Evolutionary conservation across 345 rosid species (phyloP).

Genomic region (Hypericum perforatum): DNA sequence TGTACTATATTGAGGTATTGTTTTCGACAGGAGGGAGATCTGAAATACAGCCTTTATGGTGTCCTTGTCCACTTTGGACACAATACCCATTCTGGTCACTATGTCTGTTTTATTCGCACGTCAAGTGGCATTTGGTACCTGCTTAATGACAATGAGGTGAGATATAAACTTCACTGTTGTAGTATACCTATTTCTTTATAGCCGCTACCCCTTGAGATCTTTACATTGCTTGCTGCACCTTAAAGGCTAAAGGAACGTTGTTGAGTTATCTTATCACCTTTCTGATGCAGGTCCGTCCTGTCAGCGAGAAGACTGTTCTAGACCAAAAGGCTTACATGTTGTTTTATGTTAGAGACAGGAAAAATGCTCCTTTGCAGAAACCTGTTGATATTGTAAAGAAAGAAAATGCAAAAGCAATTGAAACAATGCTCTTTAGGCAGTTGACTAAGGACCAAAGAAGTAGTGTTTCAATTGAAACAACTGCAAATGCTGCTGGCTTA

Average conservation of each 20-base stretch:
- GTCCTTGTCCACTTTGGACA: slow-evolving; percentile 87
- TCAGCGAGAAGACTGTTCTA: slow-evolving; percentile 64
- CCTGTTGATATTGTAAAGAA: slow-evolving; percentile 27
- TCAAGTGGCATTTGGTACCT: slow-evolving; percentile 89
- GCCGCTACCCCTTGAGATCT: too few relatives aligned
- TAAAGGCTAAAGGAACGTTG: neutral
- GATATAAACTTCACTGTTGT: too few relatives aligned
- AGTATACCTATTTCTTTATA: too few relatives aligned
- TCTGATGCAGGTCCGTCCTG: slow-evolving; percentile 63
- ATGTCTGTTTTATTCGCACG: slow-evolving; percentile 83
- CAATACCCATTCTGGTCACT: slow-evolving; percentile 87
- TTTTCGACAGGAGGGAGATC: slow-evolving; percentile 61
- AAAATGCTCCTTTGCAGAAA: slow-evolving; percentile 35
- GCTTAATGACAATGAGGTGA: slow-evolving; percentile 84
- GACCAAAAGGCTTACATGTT: slow-evolving; percentile 96
- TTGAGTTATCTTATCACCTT: slow-evolving; percentile 1
- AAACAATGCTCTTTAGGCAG: slow-evolving; percentile 26
- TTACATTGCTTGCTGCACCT: neutral
- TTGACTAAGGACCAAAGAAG: slow-evolving; percentile 20
- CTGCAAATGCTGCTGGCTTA: too few relatives aligned
- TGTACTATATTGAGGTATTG: neutral
- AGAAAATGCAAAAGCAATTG: slow-evolving; percentile 33
- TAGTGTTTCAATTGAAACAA: slow-evolving; percentile 15
- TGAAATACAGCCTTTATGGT: slow-evolving; percentile 87
- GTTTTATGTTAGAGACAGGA: slow-evolving; percentile 89